Conservation (phyloP, 1,139 yeast genomes). For the Yamadazyma mexicana region DNA sequence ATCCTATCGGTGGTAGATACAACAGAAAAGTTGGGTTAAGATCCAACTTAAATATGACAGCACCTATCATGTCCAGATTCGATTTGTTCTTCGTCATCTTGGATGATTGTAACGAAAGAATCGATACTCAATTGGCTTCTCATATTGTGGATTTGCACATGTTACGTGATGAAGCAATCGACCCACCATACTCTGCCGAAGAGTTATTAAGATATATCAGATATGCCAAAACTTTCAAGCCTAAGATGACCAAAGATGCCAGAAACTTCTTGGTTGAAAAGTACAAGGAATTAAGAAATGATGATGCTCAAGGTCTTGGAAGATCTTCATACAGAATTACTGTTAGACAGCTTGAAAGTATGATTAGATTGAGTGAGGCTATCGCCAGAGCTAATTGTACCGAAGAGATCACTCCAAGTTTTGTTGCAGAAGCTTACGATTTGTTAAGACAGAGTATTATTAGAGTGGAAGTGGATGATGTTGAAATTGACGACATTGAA, state of each 20-base stretch:
- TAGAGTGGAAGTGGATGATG: conserved; percentile 92
- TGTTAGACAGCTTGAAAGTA: conserved; percentile 92
- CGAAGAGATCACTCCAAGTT: conserved; percentile 79
- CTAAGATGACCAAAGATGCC: conserved; percentile 81
- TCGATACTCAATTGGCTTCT: conserved; percentile 86
- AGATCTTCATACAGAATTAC: conserved; percentile 89
- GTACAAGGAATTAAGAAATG: conserved; percentile 84
- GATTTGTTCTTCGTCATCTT: conserved; percentile 92
- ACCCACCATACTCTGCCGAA: conserved; percentile 88
- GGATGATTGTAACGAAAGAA: conserved; percentile 91
- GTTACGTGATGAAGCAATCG: conserved; percentile 86
- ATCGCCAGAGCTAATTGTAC: conserved; percentile 97
- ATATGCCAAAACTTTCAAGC: conserved; percentile 93
- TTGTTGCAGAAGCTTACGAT: conserved; percentile 93
- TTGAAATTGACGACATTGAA: conserved; percentile 75
- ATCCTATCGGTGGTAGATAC: conserved; percentile 94
- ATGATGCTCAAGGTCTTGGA: conserved; percentile 91
- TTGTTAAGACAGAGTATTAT: conserved; percentile 87
- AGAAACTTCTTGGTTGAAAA: conserved; percentile 73
- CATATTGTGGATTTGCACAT: conserved; percentile 94
- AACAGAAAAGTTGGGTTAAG: conserved; percentile 82
- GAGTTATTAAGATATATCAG: conserved; percentile 86
- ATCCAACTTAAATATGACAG: conserved; percentile 94
- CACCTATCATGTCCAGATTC: conserved; percentile 98
- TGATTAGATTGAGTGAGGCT: conserved; percentile 93